Conservation (phyloP, 2,329 filamentous ascomycete species). For the Aureobasidium musti region DNA sequence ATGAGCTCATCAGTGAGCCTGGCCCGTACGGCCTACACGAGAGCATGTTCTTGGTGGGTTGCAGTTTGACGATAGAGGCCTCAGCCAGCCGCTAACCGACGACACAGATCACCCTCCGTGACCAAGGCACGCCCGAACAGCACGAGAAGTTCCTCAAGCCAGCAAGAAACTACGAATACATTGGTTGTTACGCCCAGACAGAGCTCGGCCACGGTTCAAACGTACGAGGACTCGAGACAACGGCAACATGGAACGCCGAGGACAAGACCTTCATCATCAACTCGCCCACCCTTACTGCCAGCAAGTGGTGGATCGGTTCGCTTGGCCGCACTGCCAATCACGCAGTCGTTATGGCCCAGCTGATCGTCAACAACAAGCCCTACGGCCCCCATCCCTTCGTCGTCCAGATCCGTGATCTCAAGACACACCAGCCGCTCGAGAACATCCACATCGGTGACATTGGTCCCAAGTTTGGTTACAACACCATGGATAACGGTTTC, state of each 20-base stretch:
- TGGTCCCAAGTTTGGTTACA: slow-evolving; percentile 77
- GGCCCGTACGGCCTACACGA: slow-evolving; percentile 74
- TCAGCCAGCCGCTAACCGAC: slow-evolving; percentile 9
- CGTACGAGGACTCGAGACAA: slow-evolving; percentile 71
- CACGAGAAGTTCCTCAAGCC: slow-evolving; percentile 70
- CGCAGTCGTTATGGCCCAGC: slow-evolving; percentile 76
- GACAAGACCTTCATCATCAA: slow-evolving; percentile 76
- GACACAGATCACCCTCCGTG: slow-evolving; percentile 63
- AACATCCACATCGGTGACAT: slow-evolving; percentile 77
- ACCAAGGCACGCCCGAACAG: slow-evolving; percentile 73
- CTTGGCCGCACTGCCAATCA: slow-evolving; percentile 74
- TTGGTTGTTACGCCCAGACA: slow-evolving; percentile 80
- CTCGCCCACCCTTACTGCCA: slow-evolving; percentile 71
- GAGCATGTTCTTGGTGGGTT: slow-evolving; percentile 64
- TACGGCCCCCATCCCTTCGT: slow-evolving; percentile 78
- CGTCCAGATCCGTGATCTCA: slow-evolving; percentile 69
- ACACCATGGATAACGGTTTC: slow-evolving; percentile 82
- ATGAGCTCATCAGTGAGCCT: slow-evolving; percentile 70
- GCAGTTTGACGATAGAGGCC: not conserved
- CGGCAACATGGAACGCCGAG: slow-evolving; percentile 69
- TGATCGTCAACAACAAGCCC: slow-evolving; percentile 66
- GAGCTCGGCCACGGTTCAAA: slow-evolving; percentile 79
- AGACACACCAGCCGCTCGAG: slow-evolving; percentile 68
- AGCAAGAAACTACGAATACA: slow-evolving; percentile 68
- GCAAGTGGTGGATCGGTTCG: slow-evolving; percentile 85